Evolutionary conservation across 768 basidiomycete genomes (phyloP).

Genomic region (Boletellus ananas): DNA sequence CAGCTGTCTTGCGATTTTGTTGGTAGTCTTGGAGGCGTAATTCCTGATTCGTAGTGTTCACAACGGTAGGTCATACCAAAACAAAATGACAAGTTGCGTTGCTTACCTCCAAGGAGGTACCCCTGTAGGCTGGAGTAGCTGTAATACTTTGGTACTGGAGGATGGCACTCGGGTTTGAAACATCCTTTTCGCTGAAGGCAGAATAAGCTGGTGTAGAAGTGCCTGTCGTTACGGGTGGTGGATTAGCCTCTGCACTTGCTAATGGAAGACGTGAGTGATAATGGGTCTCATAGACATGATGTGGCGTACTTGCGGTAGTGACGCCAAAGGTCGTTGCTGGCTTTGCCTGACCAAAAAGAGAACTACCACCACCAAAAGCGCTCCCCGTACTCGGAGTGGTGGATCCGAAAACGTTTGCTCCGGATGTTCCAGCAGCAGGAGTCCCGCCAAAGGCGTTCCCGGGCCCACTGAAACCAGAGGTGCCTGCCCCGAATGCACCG

Average conservation of each 20-base stretch:
- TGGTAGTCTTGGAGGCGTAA: constrained; percentile 72
- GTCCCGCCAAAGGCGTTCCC: constrained; percentile 39
- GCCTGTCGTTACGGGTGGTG: constrained; percentile 64
- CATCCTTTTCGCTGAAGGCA: constrained; percentile 64
- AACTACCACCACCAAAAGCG: constrained; percentile 44
- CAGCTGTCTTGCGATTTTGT: constrained; percentile 69
- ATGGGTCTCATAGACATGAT: background rate
- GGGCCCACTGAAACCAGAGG: constrained; percentile 48
- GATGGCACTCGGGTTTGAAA: constrained; percentile 37
- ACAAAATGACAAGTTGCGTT: constrained; percentile 2
- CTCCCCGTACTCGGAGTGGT: constrained; percentile 27
- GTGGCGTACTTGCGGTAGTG: constrained; percentile 31
- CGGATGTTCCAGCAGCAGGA: constrained; percentile 29
- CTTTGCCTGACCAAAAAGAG: constrained; percentile 58
- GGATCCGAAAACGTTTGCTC: constrained; percentile 34
- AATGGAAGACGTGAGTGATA: constrained; percentile 10
- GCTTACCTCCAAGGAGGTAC: constrained; percentile 71
- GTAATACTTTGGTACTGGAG: constrained; percentile 81
- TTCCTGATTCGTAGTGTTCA: constrained; percentile 45
- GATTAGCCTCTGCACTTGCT: constrained; percentile 36
- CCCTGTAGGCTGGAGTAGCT: constrained; percentile 73
- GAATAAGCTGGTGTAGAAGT: constrained; percentile 62
- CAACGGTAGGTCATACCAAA: background rate
- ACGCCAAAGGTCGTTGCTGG: constrained; percentile 43
- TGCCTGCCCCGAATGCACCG: constrained; percentile 67